Base-by-base conservation (phyloP, 352 stramenopile species). In the Globisporangium parvum region DNA sequence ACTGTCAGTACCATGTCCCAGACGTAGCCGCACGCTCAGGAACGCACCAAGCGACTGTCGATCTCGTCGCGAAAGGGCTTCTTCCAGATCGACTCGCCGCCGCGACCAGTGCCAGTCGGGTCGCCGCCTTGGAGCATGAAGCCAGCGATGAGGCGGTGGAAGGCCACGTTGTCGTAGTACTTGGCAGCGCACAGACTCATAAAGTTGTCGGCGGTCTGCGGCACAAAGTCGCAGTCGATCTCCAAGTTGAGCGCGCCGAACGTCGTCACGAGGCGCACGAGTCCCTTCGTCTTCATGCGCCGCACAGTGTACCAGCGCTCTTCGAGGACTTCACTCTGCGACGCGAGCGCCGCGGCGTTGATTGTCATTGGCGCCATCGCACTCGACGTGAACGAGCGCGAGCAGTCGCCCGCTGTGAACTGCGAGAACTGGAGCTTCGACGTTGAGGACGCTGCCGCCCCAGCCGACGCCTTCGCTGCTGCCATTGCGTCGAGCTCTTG, bases 71-170 rank as follows among this genome's bases (percentile, higher is more conserved):
- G 62, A 63, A 99, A 99, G 11, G 81, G 71, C 24, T 96, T 78
- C 51, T 93, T 95, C 90, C 94, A 99, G 53, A 98, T 81, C 52
- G 83, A 97, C 55, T 98, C 82, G 10, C 93, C 91, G 39, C 96
- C 97, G 51, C 85, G 94, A 0, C 96, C 95, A 21, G 94, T 98
- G 5, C 95, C 96, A 15, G 89, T 98, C 9, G 97, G 96, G 59
- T 98, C 89, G 33, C 84, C 97, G 40, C 87, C 87, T 75, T 96
- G 87, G 73, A 93, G 83, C 95, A 99, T 99, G 63, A 99, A 99
- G 33, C 92, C 93, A 23, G 73, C 79, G 68, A 99, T 98, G 10
- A 98, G 69, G 14, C 97, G 92, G 69, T 99, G 97, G 75, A 99
- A 99, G 6, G 93, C 55, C 31, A 88, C 85, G 18, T 85, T 86